Base-by-base conservation (phyloP, 495 filamentous ascomycete genomes). In the Penicillium lagena region DNA sequence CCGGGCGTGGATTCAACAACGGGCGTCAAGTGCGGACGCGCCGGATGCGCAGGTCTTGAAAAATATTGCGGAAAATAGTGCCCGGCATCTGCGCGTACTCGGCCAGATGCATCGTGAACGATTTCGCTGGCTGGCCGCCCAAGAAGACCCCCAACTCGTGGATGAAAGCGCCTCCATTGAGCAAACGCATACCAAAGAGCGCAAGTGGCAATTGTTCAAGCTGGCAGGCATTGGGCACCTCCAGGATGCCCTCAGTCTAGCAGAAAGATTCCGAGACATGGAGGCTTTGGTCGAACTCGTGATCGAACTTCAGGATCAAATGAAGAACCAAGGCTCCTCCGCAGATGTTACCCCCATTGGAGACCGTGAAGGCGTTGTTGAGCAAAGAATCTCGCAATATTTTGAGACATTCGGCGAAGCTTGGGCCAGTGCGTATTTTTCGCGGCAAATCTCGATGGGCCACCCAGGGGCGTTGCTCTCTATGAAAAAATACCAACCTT, bases 381-480 rank as follows among this genome's bases (percentile, higher is more conserved):
- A 63, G 9, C 56, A 66, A 29, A 66, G 72, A 15, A 70, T 80
- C 13, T 70, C 80, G 3, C 60, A 61, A n/a, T 88, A 85, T 50
- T 89, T 93, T 50, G 70, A 79, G 22, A 73, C 74, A 30, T 93
- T 86, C 51, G 86, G 83, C n/a, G 77, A 81, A 46, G 61, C 68
- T 12, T 97, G 87, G 71, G 88, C 91, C 11, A 78, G 84, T 50
- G 83, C 84, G 7, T 85, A 86, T 51, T 96, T 95, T 53, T 76
- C 83, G 37, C 78, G 81, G 45, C 76, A 86, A 31, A 84, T 96
- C 40, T 66, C 76, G 11, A 76, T 75, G 47, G 78, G 78, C 31
- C 73, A 79, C 4, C 71, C 88, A 8, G 76, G 80, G 27, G 70
- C 73, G 1, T 73, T 96, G 29, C 75, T 99, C 46, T 75, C 64